Evolutionary conservation across 2,329 filamentous ascomycete species (phyloP).

Genomic region (Penicillium sp.): DNA sequence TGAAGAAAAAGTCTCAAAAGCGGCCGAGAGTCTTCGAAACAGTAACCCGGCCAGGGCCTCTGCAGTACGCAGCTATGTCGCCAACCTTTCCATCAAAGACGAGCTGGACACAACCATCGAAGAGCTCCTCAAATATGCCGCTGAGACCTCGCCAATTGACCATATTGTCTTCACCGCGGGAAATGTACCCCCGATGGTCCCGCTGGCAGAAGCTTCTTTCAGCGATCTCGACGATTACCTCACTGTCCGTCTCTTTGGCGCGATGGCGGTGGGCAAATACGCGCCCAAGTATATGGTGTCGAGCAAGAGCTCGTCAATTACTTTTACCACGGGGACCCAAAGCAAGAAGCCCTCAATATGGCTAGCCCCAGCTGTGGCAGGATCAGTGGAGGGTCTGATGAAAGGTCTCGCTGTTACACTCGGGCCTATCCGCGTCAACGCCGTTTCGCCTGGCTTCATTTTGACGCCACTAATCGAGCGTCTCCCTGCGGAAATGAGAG

Average conservation of each 20-base stretch:
- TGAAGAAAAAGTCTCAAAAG: constrained; percentile 49
- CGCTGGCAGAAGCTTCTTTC: constrained; percentile 12
- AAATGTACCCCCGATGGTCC: constrained; percentile 10
- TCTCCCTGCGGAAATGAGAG: constrained; percentile 7
- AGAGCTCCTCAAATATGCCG: constrained; percentile 45
- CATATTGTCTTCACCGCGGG: constrained; percentile 62
- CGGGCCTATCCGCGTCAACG: constrained; percentile 16
- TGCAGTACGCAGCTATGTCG: constrained; percentile 41
- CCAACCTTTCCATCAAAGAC: constrained; percentile 51
- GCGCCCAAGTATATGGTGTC: constrained; percentile 12
- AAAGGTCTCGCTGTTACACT: constrained; percentile 16
- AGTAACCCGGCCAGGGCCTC: constrained; percentile 34
- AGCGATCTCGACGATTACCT: constrained; percentile 11
- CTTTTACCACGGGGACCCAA: constrained; percentile 14
- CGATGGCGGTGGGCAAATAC: constrained; percentile 16
- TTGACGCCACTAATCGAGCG: constrained; percentile 11
- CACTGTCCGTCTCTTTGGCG: constrained; percentile 16
- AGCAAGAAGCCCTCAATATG: constrained; percentile 11
- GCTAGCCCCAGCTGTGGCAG: constrained; percentile 6
- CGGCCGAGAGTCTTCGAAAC: constrained; percentile 51
- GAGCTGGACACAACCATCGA: constrained; percentile 52
- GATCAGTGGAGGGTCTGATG: constrained; percentile 16
- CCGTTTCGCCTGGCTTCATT: constrained; percentile 13
- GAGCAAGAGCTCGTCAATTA: constrained; percentile 12
- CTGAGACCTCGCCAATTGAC: constrained; percentile 45